These are phyloP conservation scores for Chytriomyces sp. DNA, from an alignment of 192 early-diverging fungal species.

Conservation along the genomic window DNA sequence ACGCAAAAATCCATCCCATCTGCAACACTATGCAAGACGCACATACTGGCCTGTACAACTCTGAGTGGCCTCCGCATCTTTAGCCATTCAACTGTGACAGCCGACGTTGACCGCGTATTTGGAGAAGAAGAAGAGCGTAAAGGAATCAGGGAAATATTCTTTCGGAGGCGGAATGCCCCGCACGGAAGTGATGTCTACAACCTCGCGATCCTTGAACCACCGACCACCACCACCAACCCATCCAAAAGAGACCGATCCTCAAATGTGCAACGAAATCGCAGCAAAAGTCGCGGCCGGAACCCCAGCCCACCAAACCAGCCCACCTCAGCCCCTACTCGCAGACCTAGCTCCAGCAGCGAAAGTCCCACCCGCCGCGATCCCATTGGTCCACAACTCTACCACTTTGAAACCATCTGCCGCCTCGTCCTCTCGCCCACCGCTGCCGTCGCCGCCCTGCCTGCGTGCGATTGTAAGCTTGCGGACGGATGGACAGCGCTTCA, in stretches of 20 bases:
- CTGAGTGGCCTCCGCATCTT: slow-evolving; percentile 6
- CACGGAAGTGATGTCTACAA: background rate
- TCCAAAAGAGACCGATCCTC: too few relatives aligned
- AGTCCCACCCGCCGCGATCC: background rate
- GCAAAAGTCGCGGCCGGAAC: too few relatives aligned
- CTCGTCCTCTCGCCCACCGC: too few relatives aligned
- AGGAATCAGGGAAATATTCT: background rate
- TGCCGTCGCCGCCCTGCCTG: background rate
- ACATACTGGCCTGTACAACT: background rate
- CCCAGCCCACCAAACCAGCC: too few relatives aligned
- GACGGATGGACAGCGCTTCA: background rate
- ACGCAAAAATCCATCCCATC: background rate
- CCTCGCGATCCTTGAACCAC: background rate
- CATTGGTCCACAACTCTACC: background rate
- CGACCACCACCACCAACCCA: too few relatives aligned
- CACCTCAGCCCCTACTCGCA: too few relatives aligned
- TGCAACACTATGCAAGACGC: background rate
- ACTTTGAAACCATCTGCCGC: background rate
- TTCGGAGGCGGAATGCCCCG: too few relatives aligned
- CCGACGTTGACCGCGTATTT: background rate
- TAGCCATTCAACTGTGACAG: background rate
- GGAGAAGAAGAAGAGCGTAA: background rate
- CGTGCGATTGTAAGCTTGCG: background rate
- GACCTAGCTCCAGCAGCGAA: background rate
- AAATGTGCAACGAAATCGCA: too few relatives aligned